Conservation (phyloP, 805 yeast genomes). For the Kluyveromyces siamensis region DNA sequence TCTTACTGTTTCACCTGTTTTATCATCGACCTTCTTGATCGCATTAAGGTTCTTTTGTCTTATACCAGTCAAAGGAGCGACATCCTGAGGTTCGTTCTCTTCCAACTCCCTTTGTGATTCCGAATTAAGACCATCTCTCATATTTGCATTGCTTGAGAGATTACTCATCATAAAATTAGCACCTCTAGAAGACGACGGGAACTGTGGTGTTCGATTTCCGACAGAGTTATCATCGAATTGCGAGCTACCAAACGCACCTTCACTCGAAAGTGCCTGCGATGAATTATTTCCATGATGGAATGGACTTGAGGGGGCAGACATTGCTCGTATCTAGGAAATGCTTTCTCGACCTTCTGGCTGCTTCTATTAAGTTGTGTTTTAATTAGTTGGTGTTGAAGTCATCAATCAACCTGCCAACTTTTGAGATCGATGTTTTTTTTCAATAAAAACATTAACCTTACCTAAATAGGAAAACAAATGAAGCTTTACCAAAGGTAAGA, state of each 20-base stretch:
- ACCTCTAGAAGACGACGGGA: slow-evolving; percentile 24
- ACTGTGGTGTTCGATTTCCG: slow-evolving; percentile 6
- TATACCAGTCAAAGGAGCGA: slow-evolving; percentile 22
- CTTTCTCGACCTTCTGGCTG: background rate
- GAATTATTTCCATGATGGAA: slow-evolving; percentile 2
- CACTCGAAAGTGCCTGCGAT: slow-evolving; percentile 2
- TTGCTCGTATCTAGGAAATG: background rate
- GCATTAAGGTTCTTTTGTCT: slow-evolving; percentile 53
- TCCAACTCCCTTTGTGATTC: slow-evolving; percentile 7
- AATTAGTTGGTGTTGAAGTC: background rate
- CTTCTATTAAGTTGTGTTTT: background rate
- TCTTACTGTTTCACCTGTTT: slow-evolving; percentile 87
- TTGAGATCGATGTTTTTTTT: background rate
- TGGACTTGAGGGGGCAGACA: slow-evolving; percentile 3
- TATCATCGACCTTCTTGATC: slow-evolving; percentile 81
- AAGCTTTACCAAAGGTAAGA: no score
- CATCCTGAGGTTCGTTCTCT: slow-evolving; percentile 6
- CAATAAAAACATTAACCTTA: background rate
- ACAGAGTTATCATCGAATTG: slow-evolving; percentile 4
- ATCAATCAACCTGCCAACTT: background rate
- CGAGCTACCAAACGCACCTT: slow-evolving; percentile 2
- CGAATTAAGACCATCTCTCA: slow-evolving; percentile 8
- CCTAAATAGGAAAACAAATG: background rate
- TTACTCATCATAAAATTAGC: slow-evolving; percentile 24
- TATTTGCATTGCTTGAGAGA: slow-evolving; percentile 16